A percentile compares a stretch with the other conserved stretches of the same genome.
Evolutionary conservation across 1,284 basidiomycete genomes (phyloP).

Genomic region (Taiwanofungus camphoratus): DNA sequence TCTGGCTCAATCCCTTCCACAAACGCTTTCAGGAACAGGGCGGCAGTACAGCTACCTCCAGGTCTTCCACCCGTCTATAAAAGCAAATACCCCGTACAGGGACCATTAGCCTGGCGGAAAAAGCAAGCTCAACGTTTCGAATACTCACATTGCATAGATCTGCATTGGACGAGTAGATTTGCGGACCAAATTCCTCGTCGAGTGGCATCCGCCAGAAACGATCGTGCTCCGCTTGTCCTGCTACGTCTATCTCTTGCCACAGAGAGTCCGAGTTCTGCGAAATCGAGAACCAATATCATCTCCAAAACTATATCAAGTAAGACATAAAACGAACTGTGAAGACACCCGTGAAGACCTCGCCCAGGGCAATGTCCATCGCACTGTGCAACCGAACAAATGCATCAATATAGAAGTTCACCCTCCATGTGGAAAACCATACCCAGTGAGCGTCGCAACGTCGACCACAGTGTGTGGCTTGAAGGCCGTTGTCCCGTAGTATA

Average conservation of each 20-base stretch:
- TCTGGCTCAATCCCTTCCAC: constrained; percentile 65
- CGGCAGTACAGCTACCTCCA: constrained; percentile 80
- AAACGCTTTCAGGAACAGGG: constrained; percentile 82
- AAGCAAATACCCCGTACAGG: too few relatives aligned
- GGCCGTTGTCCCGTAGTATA: constrained; percentile 77
- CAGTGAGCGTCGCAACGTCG: constrained; percentile 80
- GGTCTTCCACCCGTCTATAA: constrained; percentile 64
- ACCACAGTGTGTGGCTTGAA: constrained; percentile 81
- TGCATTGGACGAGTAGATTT: constrained; percentile 75
- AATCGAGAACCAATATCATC: constrained; percentile 1
- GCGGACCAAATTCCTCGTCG: constrained; percentile 72
- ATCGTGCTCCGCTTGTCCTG: constrained; percentile 73
- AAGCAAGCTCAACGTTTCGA: constrained; percentile 2
- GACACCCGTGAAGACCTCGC: constrained; percentile 73
- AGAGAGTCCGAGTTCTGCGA: constrained; percentile 62
- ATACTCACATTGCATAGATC: constrained; percentile 76
- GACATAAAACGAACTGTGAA: constrained; percentile 54
- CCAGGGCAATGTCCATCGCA: constrained; percentile 63
- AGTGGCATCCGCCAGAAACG: constrained; percentile 85
- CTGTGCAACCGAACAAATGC: constrained; percentile 31
- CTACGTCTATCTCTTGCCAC: constrained; percentile 67
- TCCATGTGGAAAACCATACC: constrained; percentile 33
- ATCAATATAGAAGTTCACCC: too few relatives aligned
- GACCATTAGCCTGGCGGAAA: constrained; percentile 5
- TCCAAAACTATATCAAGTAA: background rate